Conservation (phyloP, 2,329 filamentous ascomycete genomes). For the Dendryphion nanum region DNA sequence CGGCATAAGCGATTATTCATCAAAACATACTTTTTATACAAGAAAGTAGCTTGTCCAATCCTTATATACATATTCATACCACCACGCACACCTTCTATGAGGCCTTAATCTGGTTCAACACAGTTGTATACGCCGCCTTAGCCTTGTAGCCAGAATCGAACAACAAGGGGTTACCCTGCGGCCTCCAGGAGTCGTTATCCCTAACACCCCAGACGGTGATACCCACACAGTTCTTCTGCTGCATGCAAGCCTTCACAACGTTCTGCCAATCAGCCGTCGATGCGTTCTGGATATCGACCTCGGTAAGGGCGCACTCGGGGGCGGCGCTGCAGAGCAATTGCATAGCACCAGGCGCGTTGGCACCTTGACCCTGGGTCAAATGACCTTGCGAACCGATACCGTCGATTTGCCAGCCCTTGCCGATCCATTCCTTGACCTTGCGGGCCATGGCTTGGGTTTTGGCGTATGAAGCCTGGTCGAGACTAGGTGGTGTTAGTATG, state of each 20-base stretch:
- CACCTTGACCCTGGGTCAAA: slow-evolving; percentile 49
- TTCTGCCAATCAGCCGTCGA: slow-evolving; percentile 58
- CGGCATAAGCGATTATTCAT: too few relatives aligned
- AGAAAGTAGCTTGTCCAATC: too few relatives aligned
- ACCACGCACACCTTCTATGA: not conserved
- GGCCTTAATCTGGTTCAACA: slow-evolving; percentile 15
- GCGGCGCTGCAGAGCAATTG: slow-evolving; percentile 54
- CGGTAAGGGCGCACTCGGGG: slow-evolving; percentile 64
- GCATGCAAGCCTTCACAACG: slow-evolving; percentile 58
- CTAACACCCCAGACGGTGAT: slow-evolving; percentile 63
- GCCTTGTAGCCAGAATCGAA: slow-evolving; percentile 46
- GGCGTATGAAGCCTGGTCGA: slow-evolving; percentile 58
- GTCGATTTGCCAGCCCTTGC: slow-evolving; percentile 63
- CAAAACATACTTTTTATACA: too few relatives aligned
- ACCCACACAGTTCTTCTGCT: slow-evolving; percentile 61
- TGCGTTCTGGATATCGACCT: slow-evolving; percentile 65
- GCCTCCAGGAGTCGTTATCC: slow-evolving; percentile 49
- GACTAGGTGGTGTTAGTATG: slow-evolving; percentile 44
- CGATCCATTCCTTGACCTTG: slow-evolving; percentile 65
- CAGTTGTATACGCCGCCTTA: slow-evolving; percentile 42
- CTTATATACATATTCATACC: too few relatives aligned
- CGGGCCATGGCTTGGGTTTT: slow-evolving; percentile 60
- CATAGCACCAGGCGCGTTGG: slow-evolving; percentile 48
- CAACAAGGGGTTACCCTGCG: slow-evolving; percentile 41
- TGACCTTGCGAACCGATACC: slow-evolving; percentile 63